Conservation (phyloP, 176 grass and related monocot genomes). For the Coix lacrymajobi region DNA sequence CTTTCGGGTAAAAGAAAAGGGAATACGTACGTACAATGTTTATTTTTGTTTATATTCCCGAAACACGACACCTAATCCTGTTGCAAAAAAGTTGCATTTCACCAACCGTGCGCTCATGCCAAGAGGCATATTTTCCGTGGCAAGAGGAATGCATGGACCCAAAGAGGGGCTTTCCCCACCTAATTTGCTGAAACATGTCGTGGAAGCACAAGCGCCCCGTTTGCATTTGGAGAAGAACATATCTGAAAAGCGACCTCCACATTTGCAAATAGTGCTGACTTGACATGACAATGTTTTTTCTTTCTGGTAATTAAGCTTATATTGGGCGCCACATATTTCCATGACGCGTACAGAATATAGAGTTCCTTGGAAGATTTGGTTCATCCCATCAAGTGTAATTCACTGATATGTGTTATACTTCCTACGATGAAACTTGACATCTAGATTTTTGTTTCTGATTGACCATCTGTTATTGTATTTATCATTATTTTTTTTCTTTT, state of each 20-base stretch:
- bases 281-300: background rate
- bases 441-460: background rate
- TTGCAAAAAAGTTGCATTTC: slow-evolving; percentile 21
- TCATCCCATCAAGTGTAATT: background rate
- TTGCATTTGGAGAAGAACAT: slow-evolving; percentile 31
- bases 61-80: slow-evolving; percentile 32
- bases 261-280: background rate
- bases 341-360: background rate
- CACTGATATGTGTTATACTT: background rate
- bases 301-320: background rate
- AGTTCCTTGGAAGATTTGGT: background rate
- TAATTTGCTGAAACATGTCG: slow-evolving; percentile 45
- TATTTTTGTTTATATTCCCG: background rate
- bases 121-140: slow-evolving; percentile 50
- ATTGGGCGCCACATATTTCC: background rate
- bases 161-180: slow-evolving; percentile 15
- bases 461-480: background rate
- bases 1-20: background rate
- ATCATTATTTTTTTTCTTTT: background rate
- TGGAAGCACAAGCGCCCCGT: slow-evolving; percentile 1
- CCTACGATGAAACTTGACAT: background rate
- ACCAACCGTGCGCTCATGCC: slow-evolving; percentile 46
- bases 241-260: slow-evolving; percentile 36
- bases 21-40: too few relatives aligned
- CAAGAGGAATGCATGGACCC: slow-evolving; percentile 37